Evolutionary conservation across 129 eudicot species (phyloP).

Genomic region (Cynara cardunculus): DNA sequence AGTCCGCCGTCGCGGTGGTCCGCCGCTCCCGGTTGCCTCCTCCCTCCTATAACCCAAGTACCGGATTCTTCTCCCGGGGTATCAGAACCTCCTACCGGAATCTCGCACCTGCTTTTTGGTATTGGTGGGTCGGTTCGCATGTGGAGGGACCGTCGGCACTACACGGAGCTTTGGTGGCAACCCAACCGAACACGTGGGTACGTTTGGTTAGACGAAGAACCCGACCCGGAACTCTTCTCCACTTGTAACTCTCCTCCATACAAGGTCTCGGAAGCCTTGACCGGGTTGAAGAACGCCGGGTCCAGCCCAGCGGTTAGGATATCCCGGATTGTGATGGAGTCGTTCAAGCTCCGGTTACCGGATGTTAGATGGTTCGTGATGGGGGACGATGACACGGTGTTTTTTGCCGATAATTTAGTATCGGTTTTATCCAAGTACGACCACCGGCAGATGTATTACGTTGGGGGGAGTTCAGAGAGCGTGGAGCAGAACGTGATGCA

Average conservation of each 20-base stretch:
- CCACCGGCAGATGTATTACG: constrained; percentile 60
- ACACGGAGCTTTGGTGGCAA: constrained; percentile 76
- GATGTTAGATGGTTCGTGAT: constrained; percentile 86
- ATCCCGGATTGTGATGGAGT: constrained; percentile 62
- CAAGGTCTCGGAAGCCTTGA: constrained; percentile 45
- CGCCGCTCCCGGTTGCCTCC: constrained; percentile 22
- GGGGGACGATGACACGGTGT: constrained; percentile 98
- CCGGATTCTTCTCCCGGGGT: not conserved
- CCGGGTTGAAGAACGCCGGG: constrained; percentile 27
- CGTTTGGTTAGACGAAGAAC: constrained; percentile 65
- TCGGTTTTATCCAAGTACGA: constrained; percentile 63
- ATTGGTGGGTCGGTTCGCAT: constrained; percentile 72
- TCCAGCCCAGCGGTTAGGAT: constrained; percentile 66
- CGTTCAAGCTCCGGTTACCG: constrained; percentile 50
- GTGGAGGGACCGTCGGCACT: constrained; percentile 53
- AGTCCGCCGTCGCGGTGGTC: constrained; percentile 32
- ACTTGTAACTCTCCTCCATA: constrained; percentile 33
- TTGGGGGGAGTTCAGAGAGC: constrained; percentile 83
- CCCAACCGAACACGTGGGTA: constrained; percentile 65
- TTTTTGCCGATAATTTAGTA: constrained; percentile 63
- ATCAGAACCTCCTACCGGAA: constrained; percentile 29
- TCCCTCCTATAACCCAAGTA: constrained; percentile 2
- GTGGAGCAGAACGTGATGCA: constrained; percentile 91
- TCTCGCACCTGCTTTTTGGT: constrained; percentile 74
- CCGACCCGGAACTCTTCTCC: constrained; percentile 31